Evolutionary conservation across 345 rosid genomes (phyloP).

Genomic region (Viola odorata): DNA sequence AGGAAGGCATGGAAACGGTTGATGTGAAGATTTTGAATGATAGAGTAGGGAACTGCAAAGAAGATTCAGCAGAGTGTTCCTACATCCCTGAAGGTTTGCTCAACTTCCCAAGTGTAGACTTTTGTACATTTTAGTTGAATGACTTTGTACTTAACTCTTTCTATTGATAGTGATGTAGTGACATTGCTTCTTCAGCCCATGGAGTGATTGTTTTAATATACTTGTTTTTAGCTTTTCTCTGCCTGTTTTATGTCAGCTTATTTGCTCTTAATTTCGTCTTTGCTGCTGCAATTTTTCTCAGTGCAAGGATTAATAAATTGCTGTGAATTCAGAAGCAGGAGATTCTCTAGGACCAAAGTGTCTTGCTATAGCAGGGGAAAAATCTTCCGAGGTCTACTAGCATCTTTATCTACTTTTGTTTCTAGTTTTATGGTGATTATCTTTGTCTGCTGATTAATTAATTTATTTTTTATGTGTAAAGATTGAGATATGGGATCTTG

Average conservation of each 20-base stretch:
- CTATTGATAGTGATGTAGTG: neutral
- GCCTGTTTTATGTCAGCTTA: neutral
- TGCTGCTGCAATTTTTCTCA: neutral
- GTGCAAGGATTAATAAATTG: neutral
- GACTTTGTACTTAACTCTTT: neutral
- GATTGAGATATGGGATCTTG: constrained; percentile 91
- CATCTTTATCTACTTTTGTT: neutral
- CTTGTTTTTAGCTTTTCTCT: neutral
- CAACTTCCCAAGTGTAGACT: neutral
- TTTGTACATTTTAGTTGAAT: neutral
- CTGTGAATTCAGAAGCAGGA: constrained; percentile 26
- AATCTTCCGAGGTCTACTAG: constrained; percentile 53
- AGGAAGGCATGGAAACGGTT: constrained; percentile 20
- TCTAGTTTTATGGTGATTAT: neutral
- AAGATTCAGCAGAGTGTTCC: constrained; percentile 27
- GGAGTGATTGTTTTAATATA: neutral
- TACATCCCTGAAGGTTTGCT: constrained; percentile 34
- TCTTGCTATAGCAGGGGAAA: constrained; percentile 78
- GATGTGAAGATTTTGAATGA: constrained; percentile 22
- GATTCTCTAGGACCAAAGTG: constrained; percentile 38
- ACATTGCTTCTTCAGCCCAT: neutral
- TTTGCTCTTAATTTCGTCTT: neutral
- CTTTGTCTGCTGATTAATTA: constrained; percentile 12
- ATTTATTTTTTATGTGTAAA: constrained; percentile 22
- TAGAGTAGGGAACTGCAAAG: constrained; percentile 17